Evolutionary conservation across 1,284 basidiomycete species (phyloP).

Genomic region (Austroboletus olivaceoglutinosus): DNA sequence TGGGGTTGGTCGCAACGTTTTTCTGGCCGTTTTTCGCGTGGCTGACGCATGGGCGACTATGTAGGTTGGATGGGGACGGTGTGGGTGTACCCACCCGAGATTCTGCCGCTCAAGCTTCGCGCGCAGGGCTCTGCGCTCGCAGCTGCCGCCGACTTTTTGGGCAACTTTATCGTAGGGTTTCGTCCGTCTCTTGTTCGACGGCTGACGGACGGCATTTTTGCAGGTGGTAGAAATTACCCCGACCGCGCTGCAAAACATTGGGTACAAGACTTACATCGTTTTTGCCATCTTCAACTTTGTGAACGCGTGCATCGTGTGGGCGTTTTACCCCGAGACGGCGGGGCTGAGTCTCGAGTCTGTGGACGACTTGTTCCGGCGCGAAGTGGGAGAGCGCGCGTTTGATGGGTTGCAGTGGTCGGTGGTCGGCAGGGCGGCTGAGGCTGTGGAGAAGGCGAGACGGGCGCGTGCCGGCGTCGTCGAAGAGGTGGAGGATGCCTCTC

Average conservation of each 20-base stretch:
- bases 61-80: constrained; percentile 18
- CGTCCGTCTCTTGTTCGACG: no score
- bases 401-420: constrained; percentile 4
- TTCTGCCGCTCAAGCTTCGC: constrained; percentile 14
- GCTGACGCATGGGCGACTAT: not conserved
- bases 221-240: constrained; percentile 17
- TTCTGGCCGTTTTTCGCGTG: not conserved
- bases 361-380: constrained; percentile 2
- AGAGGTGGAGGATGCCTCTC: not conserved
- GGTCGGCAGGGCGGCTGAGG: not conserved
- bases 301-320: constrained; percentile 14
- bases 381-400: not conserved
- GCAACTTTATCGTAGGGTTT: constrained; percentile 17
- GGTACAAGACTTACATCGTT: constrained; percentile 16
- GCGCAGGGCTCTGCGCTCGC: constrained; percentile 15
- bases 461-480: not conserved
- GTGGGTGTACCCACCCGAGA: constrained; percentile 14
- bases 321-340: constrained; percentile 15
- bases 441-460: constrained; percentile 1
- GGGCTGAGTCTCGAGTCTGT: constrained; percentile 13
- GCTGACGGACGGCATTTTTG: no score
- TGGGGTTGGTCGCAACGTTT: constrained; percentile 6
- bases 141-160: constrained; percentile 9
- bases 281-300: constrained; percentile 15
- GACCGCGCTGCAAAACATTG: constrained; percentile 13